Evolutionary conservation across 768 basidiomycete species (phyloP).

Genomic region (Boletus insuetus): DNA sequence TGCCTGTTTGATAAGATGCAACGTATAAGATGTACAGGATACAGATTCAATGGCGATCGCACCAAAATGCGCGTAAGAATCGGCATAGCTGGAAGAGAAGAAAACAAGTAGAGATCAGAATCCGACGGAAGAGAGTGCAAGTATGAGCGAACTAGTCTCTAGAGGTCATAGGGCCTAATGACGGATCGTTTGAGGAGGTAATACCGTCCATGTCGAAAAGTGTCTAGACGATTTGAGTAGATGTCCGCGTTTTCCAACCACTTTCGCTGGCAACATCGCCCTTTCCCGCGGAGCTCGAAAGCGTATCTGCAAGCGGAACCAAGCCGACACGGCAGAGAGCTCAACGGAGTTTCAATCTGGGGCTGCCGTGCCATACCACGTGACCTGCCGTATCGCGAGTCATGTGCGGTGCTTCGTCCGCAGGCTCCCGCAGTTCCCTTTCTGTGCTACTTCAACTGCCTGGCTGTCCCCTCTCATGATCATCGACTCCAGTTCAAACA

Average conservation of each 20-base stretch:
- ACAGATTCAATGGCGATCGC: constrained; percentile 20
- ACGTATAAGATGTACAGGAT: constrained; percentile 3
- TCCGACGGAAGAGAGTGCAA: constrained; percentile 25
- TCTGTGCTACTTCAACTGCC: neutral
- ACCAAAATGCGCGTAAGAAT: constrained; percentile 97
- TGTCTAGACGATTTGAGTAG: constrained; percentile 1
- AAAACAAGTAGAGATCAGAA: constrained; percentile 39
- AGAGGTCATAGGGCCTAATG: constrained; percentile 67
- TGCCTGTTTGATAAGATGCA: constrained; percentile 50
- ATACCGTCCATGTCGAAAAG: constrained; percentile 28
- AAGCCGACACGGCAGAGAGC: too few relatives aligned
- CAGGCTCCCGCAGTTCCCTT: constrained; percentile 13
- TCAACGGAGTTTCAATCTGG: too few relatives aligned
- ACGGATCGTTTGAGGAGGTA: constrained; percentile 24
- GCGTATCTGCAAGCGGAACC: neutral
- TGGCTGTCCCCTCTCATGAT: constrained; percentile 19
- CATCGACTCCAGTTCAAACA: constrained; percentile 22
- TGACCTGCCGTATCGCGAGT: constrained; percentile 8
- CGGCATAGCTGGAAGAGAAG: constrained; percentile 72
- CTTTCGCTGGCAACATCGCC: neutral
- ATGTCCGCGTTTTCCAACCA: too few relatives aligned
- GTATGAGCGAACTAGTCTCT: constrained; percentile 75
- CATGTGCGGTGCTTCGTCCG: neutral
- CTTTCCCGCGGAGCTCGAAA: neutral
- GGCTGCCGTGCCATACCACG: constrained; percentile 10